Conservation (phyloP, 805 yeast genomes). For the Kluyveromyces nonfermentans region DNA sequence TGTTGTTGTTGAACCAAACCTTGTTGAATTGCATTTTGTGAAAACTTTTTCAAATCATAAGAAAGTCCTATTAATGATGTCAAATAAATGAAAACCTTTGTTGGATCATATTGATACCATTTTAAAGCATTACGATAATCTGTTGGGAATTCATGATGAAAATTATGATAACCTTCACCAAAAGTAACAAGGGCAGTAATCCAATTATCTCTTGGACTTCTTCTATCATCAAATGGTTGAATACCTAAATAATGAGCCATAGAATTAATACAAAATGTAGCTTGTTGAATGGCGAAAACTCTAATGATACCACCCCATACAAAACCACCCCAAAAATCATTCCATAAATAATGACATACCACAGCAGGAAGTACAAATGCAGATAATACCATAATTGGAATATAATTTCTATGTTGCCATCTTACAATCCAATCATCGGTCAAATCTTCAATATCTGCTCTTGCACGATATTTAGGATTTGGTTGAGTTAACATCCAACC, state of each 20-base stretch:
- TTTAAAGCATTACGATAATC: slow-evolving; percentile 81
- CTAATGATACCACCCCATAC: slow-evolving; percentile 67
- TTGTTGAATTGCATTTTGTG: slow-evolving; percentile 74
- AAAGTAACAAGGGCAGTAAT: slow-evolving; percentile 74
- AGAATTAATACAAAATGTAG: slow-evolving; percentile 79
- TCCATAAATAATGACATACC: slow-evolving; percentile 44
- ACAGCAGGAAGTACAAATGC: slow-evolving; percentile 56
- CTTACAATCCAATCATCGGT: slow-evolving; percentile 70
- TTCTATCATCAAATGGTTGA: slow-evolving; percentile 79
- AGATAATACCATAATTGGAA: slow-evolving; percentile 48
- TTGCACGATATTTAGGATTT: slow-evolving; percentile 71
- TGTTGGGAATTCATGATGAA: slow-evolving; percentile 85
- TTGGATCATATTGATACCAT: slow-evolving; percentile 86
- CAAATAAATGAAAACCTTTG: slow-evolving; percentile 52
- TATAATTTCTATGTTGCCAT: slow-evolving; percentile 74
- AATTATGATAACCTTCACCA: slow-evolving; percentile 86
- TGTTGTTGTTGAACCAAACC: slow-evolving; percentile 77
- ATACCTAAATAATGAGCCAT: slow-evolving; percentile 80
- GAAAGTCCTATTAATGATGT: slow-evolving; percentile 61
- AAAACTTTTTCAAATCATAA: slow-evolving; percentile 63
- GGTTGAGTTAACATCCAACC: slow-evolving; percentile 81
- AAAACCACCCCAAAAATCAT: slow-evolving; percentile 64
- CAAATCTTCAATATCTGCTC: slow-evolving; percentile 75
- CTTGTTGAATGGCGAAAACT: slow-evolving; percentile 68
- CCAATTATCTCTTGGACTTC: slow-evolving; percentile 80